Evolutionary conservation across 1,139 yeast genomes (phyloP).

Genomic region (Candida neerlandica): DNA sequence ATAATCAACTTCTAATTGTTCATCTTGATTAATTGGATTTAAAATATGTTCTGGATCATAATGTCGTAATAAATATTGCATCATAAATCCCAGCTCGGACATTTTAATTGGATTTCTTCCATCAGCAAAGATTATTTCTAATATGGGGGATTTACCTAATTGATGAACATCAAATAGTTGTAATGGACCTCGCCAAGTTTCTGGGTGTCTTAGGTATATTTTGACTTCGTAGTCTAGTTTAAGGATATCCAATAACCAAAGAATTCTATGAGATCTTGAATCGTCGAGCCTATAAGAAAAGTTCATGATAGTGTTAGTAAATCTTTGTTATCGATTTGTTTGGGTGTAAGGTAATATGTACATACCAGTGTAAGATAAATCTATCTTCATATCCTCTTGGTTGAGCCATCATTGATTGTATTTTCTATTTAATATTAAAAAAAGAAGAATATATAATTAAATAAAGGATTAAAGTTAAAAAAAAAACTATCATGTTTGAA

Average conservation of each 20-base stretch:
- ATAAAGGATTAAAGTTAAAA: too few species aligned
- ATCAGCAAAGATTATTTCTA: constrained; percentile 47
- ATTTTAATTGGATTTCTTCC: constrained; percentile 39
- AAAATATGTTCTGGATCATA: constrained; percentile 43
- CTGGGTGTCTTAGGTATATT: constrained; percentile 48
- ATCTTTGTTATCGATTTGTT: too few species aligned
- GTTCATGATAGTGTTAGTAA: too few species aligned
- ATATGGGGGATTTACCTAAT: constrained; percentile 56
- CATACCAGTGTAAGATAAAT: constrained; percentile 37
- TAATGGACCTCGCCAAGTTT: constrained; percentile 45
- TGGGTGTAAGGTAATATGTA: constrained; percentile 6
- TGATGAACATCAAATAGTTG: constrained; percentile 57
- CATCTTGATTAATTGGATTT: constrained; percentile 26
- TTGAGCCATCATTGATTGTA: background rate
- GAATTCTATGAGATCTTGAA: constrained; percentile 55
- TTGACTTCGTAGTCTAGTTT: constrained; percentile 55
- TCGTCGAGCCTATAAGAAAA: constrained; percentile 45
- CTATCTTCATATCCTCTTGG: constrained; percentile 19
- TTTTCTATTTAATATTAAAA: too few species aligned
- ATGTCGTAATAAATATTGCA: constrained; percentile 43
- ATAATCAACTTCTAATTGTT: constrained; percentile 41
- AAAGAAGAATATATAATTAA: too few species aligned
- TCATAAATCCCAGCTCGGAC: constrained; percentile 53
- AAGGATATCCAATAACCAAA: constrained; percentile 58
- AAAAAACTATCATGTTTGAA: too few species aligned